phyloP scores from a whole-genome alignment of 371 early-diverging fungal species.

The Mucor lusitanicus region DNA sequence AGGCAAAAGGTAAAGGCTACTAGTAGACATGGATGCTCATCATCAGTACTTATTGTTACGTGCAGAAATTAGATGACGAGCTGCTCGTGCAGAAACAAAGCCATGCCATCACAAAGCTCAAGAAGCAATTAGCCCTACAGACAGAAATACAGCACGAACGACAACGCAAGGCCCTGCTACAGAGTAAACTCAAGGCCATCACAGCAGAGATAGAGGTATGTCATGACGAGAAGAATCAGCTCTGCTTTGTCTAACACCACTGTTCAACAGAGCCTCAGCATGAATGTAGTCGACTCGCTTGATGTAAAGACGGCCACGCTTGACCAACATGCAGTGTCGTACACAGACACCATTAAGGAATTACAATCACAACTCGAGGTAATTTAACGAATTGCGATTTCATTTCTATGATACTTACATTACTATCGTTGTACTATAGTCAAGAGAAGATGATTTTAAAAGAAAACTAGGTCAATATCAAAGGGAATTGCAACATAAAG shows the following conservation, averaged over 20 bases:
- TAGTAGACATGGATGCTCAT: neutral
- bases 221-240: neutral
- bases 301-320: neutral
- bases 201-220: slow-evolving; percentile 8
- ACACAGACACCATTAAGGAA: slow-evolving; percentile 1
- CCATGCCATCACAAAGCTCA: slow-evolving; percentile 10
- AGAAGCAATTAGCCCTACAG: slow-evolving; percentile 1
- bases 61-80: slow-evolving; percentile 12
- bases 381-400: neutral
- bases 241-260: neutral
- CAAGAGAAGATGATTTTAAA: slow-evolving; percentile 4
- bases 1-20: slow-evolving; percentile 20
- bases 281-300: slow-evolving; percentile 5
- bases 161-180: neutral
- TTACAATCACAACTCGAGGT: slow-evolving; percentile 24
- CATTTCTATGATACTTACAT: neutral
- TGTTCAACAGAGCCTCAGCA: neutral
- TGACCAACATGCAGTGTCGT: neutral
- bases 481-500: slow-evolving; percentile 1
- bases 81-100: slow-evolving; percentile 11
- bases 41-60: neutral
- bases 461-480: slow-evolving; percentile 1
- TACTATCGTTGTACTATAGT: slow-evolving; percentile 2
- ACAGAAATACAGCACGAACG: neutral
- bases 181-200: neutral